These are phyloP conservation scores for Chrysanthemum seticuspe DNA, from an alignment of 129 eudicot species.

Conservation along the genomic window DNA sequence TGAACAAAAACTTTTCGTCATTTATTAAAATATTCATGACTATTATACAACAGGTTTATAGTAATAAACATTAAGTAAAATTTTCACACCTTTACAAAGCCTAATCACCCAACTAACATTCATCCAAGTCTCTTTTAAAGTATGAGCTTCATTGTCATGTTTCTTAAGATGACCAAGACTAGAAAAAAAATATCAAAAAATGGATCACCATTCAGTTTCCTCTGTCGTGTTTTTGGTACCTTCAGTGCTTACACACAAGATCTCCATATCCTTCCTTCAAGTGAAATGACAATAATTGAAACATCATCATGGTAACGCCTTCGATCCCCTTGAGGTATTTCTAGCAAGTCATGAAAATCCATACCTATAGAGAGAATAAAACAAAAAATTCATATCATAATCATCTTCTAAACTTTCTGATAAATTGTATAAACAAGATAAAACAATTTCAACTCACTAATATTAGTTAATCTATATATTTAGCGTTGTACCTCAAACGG, in stretches of 20 bases:
- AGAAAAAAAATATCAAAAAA: constrained; percentile 43
- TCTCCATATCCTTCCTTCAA: constrained; percentile 99
- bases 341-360: constrained; percentile 92
- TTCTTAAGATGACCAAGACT: constrained; percentile 41
- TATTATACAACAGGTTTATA: constrained; percentile 49
- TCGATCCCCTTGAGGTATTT: constrained; percentile 98
- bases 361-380: constrained; percentile 45
- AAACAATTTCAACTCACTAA: too few relatives aligned
- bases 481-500: too few relatives aligned
- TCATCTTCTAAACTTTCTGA: constrained; percentile 5
- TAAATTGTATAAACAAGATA: not conserved
- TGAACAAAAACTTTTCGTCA: constrained; percentile 27
- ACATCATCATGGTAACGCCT: constrained; percentile 97
- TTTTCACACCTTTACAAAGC: constrained; percentile 61
- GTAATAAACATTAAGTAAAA: constrained; percentile 36
- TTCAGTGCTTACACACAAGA: constrained; percentile 64
- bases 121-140: constrained; percentile 36
- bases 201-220: constrained; percentile 36
- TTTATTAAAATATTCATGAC: constrained; percentile 55
- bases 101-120: constrained; percentile 42
- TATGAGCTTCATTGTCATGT: constrained; percentile 44
- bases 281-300: constrained; percentile 87
- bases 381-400: constrained; percentile 3
- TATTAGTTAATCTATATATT: too few relatives aligned
- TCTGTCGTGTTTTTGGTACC: constrained; percentile 18